Base-by-base conservation (phyloP, 495 filamentous ascomycete genomes). In the Daldinia concentrica region DNA sequence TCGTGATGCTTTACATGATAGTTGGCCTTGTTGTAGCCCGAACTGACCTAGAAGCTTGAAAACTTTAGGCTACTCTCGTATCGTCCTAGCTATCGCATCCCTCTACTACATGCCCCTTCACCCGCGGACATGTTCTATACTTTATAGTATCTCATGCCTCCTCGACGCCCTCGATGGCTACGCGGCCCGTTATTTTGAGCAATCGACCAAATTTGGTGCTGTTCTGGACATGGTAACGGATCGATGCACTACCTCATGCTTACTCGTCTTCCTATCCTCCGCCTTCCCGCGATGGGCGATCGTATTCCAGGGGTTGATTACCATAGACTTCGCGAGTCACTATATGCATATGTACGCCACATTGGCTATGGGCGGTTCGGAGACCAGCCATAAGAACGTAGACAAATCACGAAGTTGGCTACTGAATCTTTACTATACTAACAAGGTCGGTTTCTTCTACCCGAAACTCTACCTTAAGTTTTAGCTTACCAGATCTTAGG, bases 301-400 rank as follows among this genome's bases (percentile, higher is more conserved):
- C 68, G 62, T 98, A 56, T 98, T 98, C 87, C 96, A 98, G 82
- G 86, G 90, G 30, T 84, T 99, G 75, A 99, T 98, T 75, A 89
- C 89, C 59, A 78, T 98, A 76, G 95, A 99, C 79, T 81, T 99
- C 71, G 93, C 96, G 36, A 95, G 92, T 80, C 95, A 99, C 79
- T 99, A 98, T 81, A 92, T 98, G 85, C 96, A 99, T 82, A 98
- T 99, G 93, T 98, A 93, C 79, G 94, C 93, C 11, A 97, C 93
- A 15, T 78, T 93, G 62, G 87, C 87, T 73, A 93, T 96, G 92
- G 93, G 90, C 36, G 93, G 91, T 19, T 80, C 84, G 60, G 87
- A 86, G 45, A 86, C 89, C 78, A 95, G 92, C 77, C 95, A 99
- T 82, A 99, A 99, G 90, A 95, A 92, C 71, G 89, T 99, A 32